phyloP scores from a whole-genome alignment of 805 yeast species.

The Yamadazyma akitaensis region DNA sequence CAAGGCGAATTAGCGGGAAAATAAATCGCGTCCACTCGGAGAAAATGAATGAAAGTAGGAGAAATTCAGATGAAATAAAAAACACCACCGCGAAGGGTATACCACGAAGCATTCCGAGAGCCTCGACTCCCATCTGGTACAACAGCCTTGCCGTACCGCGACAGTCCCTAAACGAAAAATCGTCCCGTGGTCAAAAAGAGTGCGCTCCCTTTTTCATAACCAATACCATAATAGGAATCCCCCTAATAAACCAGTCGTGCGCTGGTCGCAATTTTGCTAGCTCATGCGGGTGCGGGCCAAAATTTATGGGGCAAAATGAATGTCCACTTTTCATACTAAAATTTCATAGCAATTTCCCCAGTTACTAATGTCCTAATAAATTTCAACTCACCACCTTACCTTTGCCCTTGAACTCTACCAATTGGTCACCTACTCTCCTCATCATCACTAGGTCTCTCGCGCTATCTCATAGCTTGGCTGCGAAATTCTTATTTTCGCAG shows the following conservation, averaged over 20 bases:
- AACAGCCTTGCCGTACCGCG: neutral
- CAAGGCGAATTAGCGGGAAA: neutral
- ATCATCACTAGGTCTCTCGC: neutral
- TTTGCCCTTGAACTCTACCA: neutral
- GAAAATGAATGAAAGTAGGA: neutral
- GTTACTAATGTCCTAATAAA: neutral
- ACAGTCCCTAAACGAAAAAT: neutral
- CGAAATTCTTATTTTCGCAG: constrained; percentile 8
- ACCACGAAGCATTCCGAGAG: too few species aligned
- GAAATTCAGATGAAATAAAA: neutral
- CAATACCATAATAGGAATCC: neutral
- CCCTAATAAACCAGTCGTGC: neutral
- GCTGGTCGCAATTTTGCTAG: neutral
- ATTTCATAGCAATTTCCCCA: constrained; percentile 1
- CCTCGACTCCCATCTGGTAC: too few species aligned
- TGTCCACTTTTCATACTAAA: neutral
- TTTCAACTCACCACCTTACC: neutral
- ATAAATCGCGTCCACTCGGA: neutral
- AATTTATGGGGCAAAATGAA: constrained; percentile 2
- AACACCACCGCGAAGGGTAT: neutral
- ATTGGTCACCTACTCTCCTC: neutral
- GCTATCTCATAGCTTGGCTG: neutral
- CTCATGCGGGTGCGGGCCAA: neutral
- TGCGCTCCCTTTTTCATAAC: neutral
- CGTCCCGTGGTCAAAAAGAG: neutral